Evolutionary conservation across 148 eudicot species (phyloP), one percentile per base, ranked within the genome.

Genomic region (Mesembryanthemum crystallinum): DNA sequence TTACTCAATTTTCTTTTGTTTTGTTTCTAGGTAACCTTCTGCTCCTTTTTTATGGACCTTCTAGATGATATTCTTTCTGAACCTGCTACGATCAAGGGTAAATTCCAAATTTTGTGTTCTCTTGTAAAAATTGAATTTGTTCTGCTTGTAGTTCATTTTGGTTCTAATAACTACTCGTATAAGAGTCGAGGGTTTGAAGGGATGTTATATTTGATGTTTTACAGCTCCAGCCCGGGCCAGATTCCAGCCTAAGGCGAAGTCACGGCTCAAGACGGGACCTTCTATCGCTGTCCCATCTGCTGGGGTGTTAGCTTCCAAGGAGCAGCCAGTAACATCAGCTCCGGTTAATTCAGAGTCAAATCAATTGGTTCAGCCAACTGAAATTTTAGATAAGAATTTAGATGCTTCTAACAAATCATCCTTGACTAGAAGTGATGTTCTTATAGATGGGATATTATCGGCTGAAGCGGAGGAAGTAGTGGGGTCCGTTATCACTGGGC

Each of bases 231-330:
- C 79, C 76, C 79, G 79, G 39, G 77, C 79, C 62, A 92, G 82
- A 75, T 92, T 92, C 80, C 84, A 81, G 73, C 97, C 94, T 1
- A 92, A 88, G 80, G 78, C 78, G 51, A 92, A 90, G 9, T 1
- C 72, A 45, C 85, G 83, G 5, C 88, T 83, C 24, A 76, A 69
- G 72, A 87, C 80, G 70, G 76, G 52, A 77, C 63, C 78, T 17
- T 43, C 78, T 42, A 69, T 54, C 18, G 25, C 81, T 32, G 43
- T 58, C 18, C 59, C 78, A 15, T 45, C 76, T n/a, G 21, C 12
- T 23, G 66, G 52, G 23, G 79, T 8, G 18, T 49, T 52, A 61
- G 66, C 65, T 45, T 63, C 79, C 28, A 51, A 67, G 60, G 78
- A 75, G 73, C 75, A 37, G 45, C 49, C 64, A 61, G 69, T 32